Evolutionary conservation across 2,329 filamentous ascomycete species (phyloP), one percentile per base, ranked within the genome.

Genomic region (Allantophomopsis lycopodina): DNA sequence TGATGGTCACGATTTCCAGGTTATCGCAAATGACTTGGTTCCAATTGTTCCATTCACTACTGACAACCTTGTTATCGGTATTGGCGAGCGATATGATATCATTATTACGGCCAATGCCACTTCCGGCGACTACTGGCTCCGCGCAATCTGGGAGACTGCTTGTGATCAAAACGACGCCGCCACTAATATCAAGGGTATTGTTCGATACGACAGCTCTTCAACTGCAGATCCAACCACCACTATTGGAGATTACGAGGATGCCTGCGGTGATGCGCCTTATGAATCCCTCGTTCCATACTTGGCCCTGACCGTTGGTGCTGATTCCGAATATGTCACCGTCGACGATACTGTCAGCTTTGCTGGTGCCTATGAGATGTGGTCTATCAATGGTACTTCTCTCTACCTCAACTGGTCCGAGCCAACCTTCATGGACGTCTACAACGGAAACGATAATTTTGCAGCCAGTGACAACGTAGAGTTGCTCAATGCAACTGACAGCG

Each of bases 21-120:
- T 69, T 5, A 64, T 84, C 37, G 76, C 78, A 56, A 84, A 81
- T 50, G 65, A 79, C 35, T 52, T 64, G 12, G 70, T 78, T 0
- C 70, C 72, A 1, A 62, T 78, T 71, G 11, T 61, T 76, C 50
- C 60, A 59, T 4, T 57, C 56, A 36, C 50, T 56, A 12, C 44
- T 59, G 2, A 77, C 73, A 0, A 57, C 54, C 58, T 36, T 51
- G 43, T 62, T 58, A 53, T 56, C 36, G 44, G 52, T 54, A 48
- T 65, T 10, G 52, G 32, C 5, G 23, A 65, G 61, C 7, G 55
- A 58, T 6, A 48, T 48, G 38, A 42, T 20, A 20, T 42, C 57
- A 43, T 66, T 35, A 59, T 61, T 37, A 49, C 50, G 37, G 61
- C 52, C 41, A 55, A 57, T 43, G 50, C 49, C 7, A 37, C 36